phyloP scores from a whole-genome alignment of 768 basidiomycete species.

The Tricholoma hemisulphureum region DNA sequence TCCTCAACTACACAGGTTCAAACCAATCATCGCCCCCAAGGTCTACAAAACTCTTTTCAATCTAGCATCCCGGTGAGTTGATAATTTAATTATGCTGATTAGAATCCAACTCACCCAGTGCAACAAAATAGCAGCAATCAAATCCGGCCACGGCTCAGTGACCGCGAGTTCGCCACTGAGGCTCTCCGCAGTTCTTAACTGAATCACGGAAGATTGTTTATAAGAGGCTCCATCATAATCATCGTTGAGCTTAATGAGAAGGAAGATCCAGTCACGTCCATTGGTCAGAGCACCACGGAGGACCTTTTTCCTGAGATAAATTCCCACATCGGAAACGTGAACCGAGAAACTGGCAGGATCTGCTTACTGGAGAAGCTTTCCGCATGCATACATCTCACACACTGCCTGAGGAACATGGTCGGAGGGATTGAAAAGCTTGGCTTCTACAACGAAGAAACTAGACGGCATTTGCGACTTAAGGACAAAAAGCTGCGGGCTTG shows the following conservation, averaged over 20 bases:
- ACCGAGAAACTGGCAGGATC: slow-evolving; percentile 12
- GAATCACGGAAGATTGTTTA: slow-evolving; percentile 14
- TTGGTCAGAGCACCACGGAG: slow-evolving; percentile 21
- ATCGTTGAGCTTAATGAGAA: slow-evolving; percentile 20
- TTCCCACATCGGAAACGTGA: slow-evolving; percentile 12
- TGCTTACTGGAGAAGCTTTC: no score
- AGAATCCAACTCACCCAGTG: slow-evolving; percentile 12
- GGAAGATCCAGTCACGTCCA: slow-evolving; percentile 23
- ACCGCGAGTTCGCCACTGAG: slow-evolving; percentile 5
- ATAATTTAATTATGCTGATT: not conserved
- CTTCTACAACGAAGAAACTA: slow-evolving; percentile 22
- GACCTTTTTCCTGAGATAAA: slow-evolving; percentile 14
- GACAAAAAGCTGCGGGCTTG: slow-evolving; percentile 9
- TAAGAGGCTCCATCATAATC: slow-evolving; percentile 22
- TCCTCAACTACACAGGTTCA: no score
- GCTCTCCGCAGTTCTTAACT: slow-evolving; percentile 12
- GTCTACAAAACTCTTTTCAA: slow-evolving; percentile 17
- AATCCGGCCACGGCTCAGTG: not conserved
- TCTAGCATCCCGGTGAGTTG: slow-evolving; percentile 15
- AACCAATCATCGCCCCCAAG: slow-evolving; percentile 19
- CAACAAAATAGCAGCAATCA: slow-evolving; percentile 10
- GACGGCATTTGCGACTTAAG: slow-evolving; percentile 12
- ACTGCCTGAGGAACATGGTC: slow-evolving; percentile 18
- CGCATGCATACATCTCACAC: slow-evolving; percentile 16
- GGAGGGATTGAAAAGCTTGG: slow-evolving; percentile 14